A percentile compares a stretch with the other conserved stretches of the same genome.
These are phyloP conservation scores for Neobulgaria alba DNA, from an alignment of 2,329 filamentous ascomycete species.

Conservation along the genomic window DNA sequence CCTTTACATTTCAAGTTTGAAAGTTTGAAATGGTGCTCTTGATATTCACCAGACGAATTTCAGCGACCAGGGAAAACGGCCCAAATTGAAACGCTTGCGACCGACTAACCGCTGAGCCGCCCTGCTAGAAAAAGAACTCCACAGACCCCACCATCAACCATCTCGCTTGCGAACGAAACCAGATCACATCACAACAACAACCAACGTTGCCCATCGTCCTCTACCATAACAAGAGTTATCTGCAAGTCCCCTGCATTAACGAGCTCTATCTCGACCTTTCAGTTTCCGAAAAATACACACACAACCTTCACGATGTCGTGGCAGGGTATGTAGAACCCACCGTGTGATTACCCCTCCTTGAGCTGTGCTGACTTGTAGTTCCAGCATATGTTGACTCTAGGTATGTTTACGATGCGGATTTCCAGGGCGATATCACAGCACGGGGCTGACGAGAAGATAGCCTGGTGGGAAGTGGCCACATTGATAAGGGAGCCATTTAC, in stretches of 20 bases:
- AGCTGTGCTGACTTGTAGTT: conserved; percentile 13
- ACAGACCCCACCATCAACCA: conserved; percentile 4
- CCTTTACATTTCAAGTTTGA: too few relatives aligned
- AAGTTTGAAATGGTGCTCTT: too few relatives aligned
- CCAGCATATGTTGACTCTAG: conserved; percentile 54
- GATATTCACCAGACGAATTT: too few relatives aligned
- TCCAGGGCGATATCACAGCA: not conserved
- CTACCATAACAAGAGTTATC: conserved; percentile 10
- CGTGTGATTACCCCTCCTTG: conserved; percentile 23
- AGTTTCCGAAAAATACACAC: conserved; percentile 7
- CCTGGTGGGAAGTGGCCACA: conserved; percentile 68
- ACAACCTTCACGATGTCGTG: conserved; percentile 52
- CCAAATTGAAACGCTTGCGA: too few relatives aligned
- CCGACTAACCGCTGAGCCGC: too few relatives aligned
- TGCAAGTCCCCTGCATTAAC: not conserved
- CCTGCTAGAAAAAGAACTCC: not conserved
- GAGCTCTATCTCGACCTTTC: conserved; percentile 1
- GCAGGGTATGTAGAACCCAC: conserved; percentile 50
- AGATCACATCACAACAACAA: conserved; percentile 10
- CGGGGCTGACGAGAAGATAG: conserved; percentile 37
- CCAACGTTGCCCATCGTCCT: not conserved
- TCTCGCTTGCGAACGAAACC: not conserved
- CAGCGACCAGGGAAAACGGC: too few relatives aligned
- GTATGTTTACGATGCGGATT: conserved; percentile 32
- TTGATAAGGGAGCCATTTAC: conserved; percentile 81